Conservation (phyloP, 208 protist species). For the Balamuthia mandrillaris region DNA sequence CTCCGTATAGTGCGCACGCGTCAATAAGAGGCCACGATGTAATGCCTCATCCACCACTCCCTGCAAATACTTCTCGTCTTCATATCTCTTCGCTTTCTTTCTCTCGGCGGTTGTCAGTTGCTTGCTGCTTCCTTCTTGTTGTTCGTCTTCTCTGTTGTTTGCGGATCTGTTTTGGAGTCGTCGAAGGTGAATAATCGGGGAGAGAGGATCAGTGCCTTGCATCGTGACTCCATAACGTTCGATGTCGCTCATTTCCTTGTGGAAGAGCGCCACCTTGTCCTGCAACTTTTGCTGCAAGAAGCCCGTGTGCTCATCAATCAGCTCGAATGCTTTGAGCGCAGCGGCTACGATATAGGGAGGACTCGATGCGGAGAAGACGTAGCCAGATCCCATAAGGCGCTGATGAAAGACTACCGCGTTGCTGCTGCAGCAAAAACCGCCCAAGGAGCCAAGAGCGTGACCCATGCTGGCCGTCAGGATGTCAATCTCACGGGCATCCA, state of each 20-base stretch:
- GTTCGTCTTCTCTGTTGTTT: background rate
- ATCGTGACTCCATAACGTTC: background rate
- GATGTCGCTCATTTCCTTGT: background rate
- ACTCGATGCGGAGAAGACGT: constrained; percentile 94
- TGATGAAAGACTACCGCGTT: constrained; percentile 87
- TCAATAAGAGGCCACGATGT: constrained; percentile 35
- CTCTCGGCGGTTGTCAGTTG: background rate
- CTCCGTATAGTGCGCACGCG: constrained; percentile 49
- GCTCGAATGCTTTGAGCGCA: constrained; percentile 73
- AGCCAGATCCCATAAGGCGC: constrained; percentile 84
- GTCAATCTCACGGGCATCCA: constrained; percentile 62
- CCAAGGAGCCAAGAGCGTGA: constrained; percentile 81
- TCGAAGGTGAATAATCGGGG: background rate
- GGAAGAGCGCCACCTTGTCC: constrained; percentile 29
- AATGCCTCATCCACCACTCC: constrained; percentile 35
- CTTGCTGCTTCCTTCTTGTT: background rate
- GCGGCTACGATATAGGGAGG: constrained; percentile 87
- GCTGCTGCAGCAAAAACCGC: constrained; percentile 90
- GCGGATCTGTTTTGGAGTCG: background rate
- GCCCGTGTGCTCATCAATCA: constrained; percentile 67
- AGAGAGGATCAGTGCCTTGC: background rate
- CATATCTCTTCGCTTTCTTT: background rate
- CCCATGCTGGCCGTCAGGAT: constrained; percentile 84
- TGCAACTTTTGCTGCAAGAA: constrained; percentile 23
- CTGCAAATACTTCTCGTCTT: constrained; percentile 50